Base-by-base conservation (phyloP, 768 basidiomycete genomes). In the Cystofilobasidium ferigula region DNA sequence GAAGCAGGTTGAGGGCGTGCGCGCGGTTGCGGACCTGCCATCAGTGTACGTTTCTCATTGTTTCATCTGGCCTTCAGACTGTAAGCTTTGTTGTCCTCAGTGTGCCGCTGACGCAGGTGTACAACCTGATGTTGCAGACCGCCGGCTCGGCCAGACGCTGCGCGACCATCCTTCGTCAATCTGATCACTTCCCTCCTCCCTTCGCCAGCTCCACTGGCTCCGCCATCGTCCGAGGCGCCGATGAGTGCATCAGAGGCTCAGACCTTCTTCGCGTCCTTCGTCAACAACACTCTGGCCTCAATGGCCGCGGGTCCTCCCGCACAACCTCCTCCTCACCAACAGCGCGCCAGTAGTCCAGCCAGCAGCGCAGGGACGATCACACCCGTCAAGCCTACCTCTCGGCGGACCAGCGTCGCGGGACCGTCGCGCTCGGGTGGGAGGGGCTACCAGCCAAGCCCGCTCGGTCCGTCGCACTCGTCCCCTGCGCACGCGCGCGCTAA, bases 271-370 rank as follows among this genome's bases (percentile, higher is more conserved):
- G 47, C 40, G 10, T 57, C 47, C 30, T 69, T 63, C 65, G 38
- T 62, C 32, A 32, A 38, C 24, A 43, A 64, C 57, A 57, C 68
- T 40, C 43, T 59, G 32, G 57, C 60, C 48, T 32, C 79, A 82
- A 63, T 83, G 88, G 53, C 87, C 85, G 0, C 70, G 71, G 71
- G 70, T 72, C 71, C 56, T 63, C 69, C 42, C n/a, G n/a, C n/a
- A n/a, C 68, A 38, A 72, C 71, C 73, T 73, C 72, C 22, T n/a
- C 45, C 60, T 73, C 74, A 18, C 74, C 69, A 35, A 70, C 68
- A n/a, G n/a, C n/a, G n/a, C n/a, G n/a, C n/a, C n/a, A n/a, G n/a
- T n/a, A n/a, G n/a, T n/a, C n/a, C n/a, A n/a, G 61, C 53, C 75
- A 30, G 77, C 18, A 78, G 42, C 73, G 82, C 58, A 80, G 81